Evolutionary conservation across 805 yeast genomes (phyloP).

Genomic region (Kuraishia borneana): DNA sequence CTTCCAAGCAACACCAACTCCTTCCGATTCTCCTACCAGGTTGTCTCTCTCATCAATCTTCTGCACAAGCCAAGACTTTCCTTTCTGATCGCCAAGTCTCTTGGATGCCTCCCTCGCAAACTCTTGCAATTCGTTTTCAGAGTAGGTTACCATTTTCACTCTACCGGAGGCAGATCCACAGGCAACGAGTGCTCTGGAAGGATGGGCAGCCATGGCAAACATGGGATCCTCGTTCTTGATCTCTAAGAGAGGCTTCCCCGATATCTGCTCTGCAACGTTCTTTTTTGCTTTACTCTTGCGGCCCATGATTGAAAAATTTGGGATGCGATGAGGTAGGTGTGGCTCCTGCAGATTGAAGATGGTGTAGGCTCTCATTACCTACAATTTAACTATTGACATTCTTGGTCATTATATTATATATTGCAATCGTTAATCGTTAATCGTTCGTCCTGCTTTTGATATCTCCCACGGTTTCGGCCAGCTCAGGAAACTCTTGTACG

Average conservation of each 20-base stretch:
- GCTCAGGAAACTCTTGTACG: slow-evolving; percentile 68
- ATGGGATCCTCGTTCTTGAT: slow-evolving; percentile 43
- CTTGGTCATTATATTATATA: not conserved
- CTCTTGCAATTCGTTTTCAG: slow-evolving; percentile 26
- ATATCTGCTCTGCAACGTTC: no score
- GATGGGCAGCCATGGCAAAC: slow-evolving; percentile 75
- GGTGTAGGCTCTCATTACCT: no score
- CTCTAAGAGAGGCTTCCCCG: slow-evolving; percentile 19
- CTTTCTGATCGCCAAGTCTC: no score
- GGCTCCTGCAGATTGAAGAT: no score
- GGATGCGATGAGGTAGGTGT: no score
- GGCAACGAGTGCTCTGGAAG: slow-evolving; percentile 48
- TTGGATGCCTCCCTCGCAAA: slow-evolving; percentile 13
- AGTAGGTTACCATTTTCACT: slow-evolving; percentile 50
- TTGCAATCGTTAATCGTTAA: slow-evolving; percentile 1
- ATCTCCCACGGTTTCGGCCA: slow-evolving; percentile 44
- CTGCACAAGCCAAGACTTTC: slow-evolving; percentile 35
- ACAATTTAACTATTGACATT: no score
- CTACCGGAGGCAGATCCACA: slow-evolving; percentile 81
- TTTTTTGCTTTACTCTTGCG: not conserved
- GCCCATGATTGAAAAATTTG: no score
- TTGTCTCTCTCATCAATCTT: slow-evolving; percentile 6
- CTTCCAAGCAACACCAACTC: slow-evolving; percentile 44
- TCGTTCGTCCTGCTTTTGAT: slow-evolving; percentile 35
- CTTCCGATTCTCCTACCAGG: slow-evolving; percentile 7